phyloP scores from a whole-genome alignment of 2,329 filamentous ascomycete species.

The Atkinsonella hypoxylon region DNA sequence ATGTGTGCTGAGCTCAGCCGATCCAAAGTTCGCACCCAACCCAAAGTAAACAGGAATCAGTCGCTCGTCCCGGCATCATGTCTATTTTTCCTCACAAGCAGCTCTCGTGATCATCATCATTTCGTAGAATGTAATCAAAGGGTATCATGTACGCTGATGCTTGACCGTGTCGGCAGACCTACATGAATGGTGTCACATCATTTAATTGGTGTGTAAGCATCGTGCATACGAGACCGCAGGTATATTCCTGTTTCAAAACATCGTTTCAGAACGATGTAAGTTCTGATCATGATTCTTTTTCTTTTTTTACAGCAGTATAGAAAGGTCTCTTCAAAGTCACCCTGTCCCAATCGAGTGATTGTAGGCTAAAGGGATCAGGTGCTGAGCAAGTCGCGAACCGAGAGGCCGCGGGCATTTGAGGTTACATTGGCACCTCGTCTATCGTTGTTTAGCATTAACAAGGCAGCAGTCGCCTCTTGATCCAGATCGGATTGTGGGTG shows the following conservation, averaged over 20 bases:
- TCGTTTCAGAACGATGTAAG: not conserved
- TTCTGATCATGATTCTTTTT: not conserved
- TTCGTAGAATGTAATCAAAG: not conserved
- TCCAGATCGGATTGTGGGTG: constrained; percentile 46
- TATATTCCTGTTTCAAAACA: not conserved
- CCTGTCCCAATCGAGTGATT: not conserved
- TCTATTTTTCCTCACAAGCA: not conserved
- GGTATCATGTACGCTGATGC: constrained; percentile 2
- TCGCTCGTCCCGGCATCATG: not conserved
- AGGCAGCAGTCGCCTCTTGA: constrained; percentile 72
- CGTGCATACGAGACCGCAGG: not conserved
- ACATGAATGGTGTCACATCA: not conserved
- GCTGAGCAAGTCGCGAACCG: constrained; percentile 42
- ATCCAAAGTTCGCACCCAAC: not conserved
- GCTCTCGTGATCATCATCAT: not conserved
- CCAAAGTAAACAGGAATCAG: not conserved
- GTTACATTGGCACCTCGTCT: constrained; percentile 37
- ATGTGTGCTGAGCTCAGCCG: too few species aligned
- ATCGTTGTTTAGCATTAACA: constrained; percentile 80
- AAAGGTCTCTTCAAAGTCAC: not conserved
- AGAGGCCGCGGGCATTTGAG: constrained; percentile 33
- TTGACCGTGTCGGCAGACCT: not conserved
- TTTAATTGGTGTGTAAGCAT: not conserved
- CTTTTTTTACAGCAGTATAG: not conserved
- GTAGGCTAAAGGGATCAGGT: constrained; percentile 24